Evolutionary conservation across 345 rosid genomes (phyloP), one percentile per base, ranked within the genome.

Genomic region (Balakata baccata): DNA sequence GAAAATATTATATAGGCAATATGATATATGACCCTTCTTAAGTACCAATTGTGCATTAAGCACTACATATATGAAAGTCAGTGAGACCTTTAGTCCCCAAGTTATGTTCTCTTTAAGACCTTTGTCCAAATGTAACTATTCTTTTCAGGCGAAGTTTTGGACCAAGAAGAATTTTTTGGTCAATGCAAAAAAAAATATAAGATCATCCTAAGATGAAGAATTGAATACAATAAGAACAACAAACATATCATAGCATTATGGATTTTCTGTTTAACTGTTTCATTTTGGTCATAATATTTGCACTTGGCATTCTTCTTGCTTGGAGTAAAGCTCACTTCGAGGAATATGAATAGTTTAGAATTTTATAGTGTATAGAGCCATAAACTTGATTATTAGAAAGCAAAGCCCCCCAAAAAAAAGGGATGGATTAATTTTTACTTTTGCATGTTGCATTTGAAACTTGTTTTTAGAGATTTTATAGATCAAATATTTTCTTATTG

Each of bases 331-430:
- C n/a, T n/a, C n/a, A n/a, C n/a, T n/a, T n/a, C n/a, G n/a, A 51
- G 53, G 68, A 58, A 69, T 22, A 18, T 18, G 64, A 20, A 71
- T 68, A 25, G n/a, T 74, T 53, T 5, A 66, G 53, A 52, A 61
- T 66, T 72, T 17, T 13, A n/a, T n/a, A 52, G 57, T 18, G 5
- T 52, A 29, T 29, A 18, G 17, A 52, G 57, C 57, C 47, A 4
- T 0, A 2, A 52, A 52, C 57, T 52, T 52, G 57, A n/a, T 16
- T 22, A 52, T n/a, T 52, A 52, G 57, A 16, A 52, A n/a, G n/a
- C 57, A 52, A 5, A 43, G 2, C 34, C 34, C 34, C n/a, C n/a
- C n/a, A n/a, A 29, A n/a, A n/a, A 29, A 43, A 16, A 52, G 16
- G 16, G 57, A 14, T 67, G 17, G 12, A 54, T 8, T 61, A 16